Evolutionary conservation across 2,329 filamentous ascomycete genomes (phyloP).

Genomic region (Dothistroma pini): DNA sequence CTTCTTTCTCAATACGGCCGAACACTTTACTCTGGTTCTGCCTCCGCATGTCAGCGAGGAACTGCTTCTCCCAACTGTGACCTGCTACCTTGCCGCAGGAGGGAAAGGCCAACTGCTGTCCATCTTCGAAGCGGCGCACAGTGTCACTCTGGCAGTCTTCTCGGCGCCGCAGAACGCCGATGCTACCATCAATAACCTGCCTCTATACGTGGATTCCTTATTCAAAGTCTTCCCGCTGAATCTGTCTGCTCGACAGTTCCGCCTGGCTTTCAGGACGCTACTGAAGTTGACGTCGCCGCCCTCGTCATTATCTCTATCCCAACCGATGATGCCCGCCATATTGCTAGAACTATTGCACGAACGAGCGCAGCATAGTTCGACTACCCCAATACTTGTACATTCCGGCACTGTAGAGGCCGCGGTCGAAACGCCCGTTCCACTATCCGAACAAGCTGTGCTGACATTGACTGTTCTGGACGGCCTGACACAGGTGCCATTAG

Average conservation of each 20-base stretch:
- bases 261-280: slow-evolving; percentile 80
- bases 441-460: slow-evolving; percentile 78
- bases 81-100: slow-evolving; percentile 66
- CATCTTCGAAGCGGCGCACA: slow-evolving; percentile 87
- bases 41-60: slow-evolving; percentile 65
- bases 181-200: slow-evolving; percentile 67
- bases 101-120: slow-evolving; percentile 57
- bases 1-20: slow-evolving; percentile 82
- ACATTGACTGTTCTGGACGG: slow-evolving; percentile 75
- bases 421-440: slow-evolving; percentile 27
- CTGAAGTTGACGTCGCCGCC: slow-evolving; percentile 79
- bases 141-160: slow-evolving; percentile 73
- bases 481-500: slow-evolving; percentile 67
- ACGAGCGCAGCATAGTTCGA: slow-evolving; percentile 56
- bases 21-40: slow-evolving; percentile 73
- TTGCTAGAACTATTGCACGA: slow-evolving; percentile 74
- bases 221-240: slow-evolving; percentile 73
- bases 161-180: slow-evolving; percentile 73
- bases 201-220: slow-evolving; percentile 78
- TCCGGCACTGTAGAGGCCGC: slow-evolving; percentile 35
- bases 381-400: slow-evolving; percentile 39
- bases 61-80: slow-evolving; percentile 69
- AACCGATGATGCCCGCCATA: slow-evolving; percentile 75
- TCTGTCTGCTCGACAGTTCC: slow-evolving; percentile 80
- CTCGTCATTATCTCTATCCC: slow-evolving; percentile 65